Base-by-base conservation (phyloP, 176 grass and related monocot species). In the Triticum monococcum region DNA sequence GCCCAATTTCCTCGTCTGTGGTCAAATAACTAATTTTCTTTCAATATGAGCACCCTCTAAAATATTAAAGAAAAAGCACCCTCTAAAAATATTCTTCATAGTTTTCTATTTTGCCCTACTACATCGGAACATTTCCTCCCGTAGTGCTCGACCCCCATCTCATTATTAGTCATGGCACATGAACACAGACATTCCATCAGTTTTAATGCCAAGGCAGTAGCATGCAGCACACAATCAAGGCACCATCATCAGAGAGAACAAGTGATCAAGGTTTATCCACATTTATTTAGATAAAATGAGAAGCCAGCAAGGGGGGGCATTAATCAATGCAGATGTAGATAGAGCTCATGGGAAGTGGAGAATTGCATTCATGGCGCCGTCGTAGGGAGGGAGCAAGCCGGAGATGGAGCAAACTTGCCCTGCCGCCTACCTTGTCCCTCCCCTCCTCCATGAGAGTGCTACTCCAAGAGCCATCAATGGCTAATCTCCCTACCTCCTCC, bases 331-430 rank as follows among this genome's bases (percentile, higher is more conserved):
- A 76, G 72, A 76, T 52, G 28, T 41, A 65, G 6, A 54, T 22
- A 62, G 69, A 74, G 81, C 70, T 79, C 77, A 60, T 81, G 62
- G 50, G 63, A 50, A 75, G 46, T 25, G 40, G 32, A 20, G 33
- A 45, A 80, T 83, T 84, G 85, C 69, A 77, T 88, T 85, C n/a
- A 91, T 85, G 79, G 16, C 74, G 11, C 65, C 68, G 54, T 46
- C 12, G 32, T 8, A 68, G n/a, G 22, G 59, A 85, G 82, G 13
- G 37, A 41, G 33, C 18, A 13, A 36, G 67, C 30, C 1, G 5
- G 18, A n/a, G 37, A 52, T 14, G 12, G 60, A 77, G 71, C 54
- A 64, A 32, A 12, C 78, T 12, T 64, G 4, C 78, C 24, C 37
- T 30, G 59, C 20, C 54, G 45, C 4, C 14, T 28, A 25, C 23